Conservation (phyloP, 2,329 filamentous ascomycete species). For the Drechslera avenae region DNA sequence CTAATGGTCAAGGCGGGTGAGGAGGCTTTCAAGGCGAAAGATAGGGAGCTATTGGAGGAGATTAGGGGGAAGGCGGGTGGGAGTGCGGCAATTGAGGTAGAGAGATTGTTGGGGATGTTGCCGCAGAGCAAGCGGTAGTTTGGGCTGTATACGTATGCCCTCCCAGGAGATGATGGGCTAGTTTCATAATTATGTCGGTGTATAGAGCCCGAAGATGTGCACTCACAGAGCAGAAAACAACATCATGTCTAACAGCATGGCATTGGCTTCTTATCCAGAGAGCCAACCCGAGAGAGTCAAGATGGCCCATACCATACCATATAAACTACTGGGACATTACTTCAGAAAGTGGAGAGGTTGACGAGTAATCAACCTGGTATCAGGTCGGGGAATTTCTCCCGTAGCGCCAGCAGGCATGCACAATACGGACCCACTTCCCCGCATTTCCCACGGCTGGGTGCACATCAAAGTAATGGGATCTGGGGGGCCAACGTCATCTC, state of each 20-base stretch:
- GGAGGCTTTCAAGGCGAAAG: slow-evolving; percentile 83
- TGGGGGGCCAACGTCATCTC: slow-evolving; percentile 13
- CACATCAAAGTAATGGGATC: not conserved
- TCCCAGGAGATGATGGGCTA: not conserved
- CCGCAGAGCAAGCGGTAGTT: slow-evolving; percentile 16
- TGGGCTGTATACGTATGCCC: not conserved
- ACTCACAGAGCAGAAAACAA: too few relatives aligned
- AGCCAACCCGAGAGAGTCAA: too few relatives aligned
- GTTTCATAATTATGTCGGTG: not conserved
- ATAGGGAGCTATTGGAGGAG: slow-evolving; percentile 74
- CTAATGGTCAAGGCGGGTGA: slow-evolving; percentile 87
- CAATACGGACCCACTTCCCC: slow-evolving; percentile 15
- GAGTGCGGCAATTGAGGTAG: slow-evolving; percentile 76
- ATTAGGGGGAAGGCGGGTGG: slow-evolving; percentile 75
- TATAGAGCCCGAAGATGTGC: not conserved
- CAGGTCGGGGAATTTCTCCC: not conserved
- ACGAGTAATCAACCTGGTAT: not conserved
- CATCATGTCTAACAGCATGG: too few relatives aligned
- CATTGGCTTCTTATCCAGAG: too few relatives aligned
- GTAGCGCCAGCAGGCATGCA: slow-evolving; percentile 5
- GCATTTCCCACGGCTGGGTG: slow-evolving; percentile 9
- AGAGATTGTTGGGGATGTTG: slow-evolving; percentile 69
- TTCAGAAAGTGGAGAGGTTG: not conserved
- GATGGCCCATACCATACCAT: too few relatives aligned
- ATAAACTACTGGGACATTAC: not conserved